Base-by-base conservation (phyloP, 139 green algal species). In the Raphidocelis subcapitata region DNA sequence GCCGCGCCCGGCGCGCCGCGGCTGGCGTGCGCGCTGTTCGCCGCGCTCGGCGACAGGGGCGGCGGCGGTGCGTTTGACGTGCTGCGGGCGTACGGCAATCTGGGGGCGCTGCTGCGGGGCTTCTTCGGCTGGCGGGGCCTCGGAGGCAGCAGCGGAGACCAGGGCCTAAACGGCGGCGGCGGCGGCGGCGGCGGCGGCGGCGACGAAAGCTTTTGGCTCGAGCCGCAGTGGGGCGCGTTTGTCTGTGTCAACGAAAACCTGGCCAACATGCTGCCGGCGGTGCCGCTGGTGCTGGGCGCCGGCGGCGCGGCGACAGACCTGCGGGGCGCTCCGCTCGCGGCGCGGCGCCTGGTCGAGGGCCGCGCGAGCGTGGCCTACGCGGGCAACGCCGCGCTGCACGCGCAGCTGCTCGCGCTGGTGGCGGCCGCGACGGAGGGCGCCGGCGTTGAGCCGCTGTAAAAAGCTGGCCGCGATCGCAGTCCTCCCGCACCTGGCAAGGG, bases 51-150 rank as follows among this genome's bases (percentile, higher is more conserved):
- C 15, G 41, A 46, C 26, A 15, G 71, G 1, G 24, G 70, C 33
- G 46, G 64, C 18, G 71, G 62, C 20, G 72, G 72, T 8, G 72
- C 72, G 28, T 79, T 79, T 63, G 72, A 79, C 35, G 72, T 79
- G 12, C 35, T 66, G 24, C 29, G 72, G n/a, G 59, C 26, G 2
- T 79, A 79, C 35, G 72, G 62, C 47, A 79, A 79, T 52, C 63
- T 79, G 5, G 23, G 35, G 15, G 32, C 51, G 1, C 36, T 79
- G 52, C 15, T 67, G 2, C 47, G 62, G 4, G 66, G 32, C 49
- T 72, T 79, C 51, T 49, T 79, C 33, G 72, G 72, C 2, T 79
- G 63, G 62, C 41, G 41, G 1, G 51, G 33, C 31, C 8, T n/a
- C 15, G 55, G 23, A n/a, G 55, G 5, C 36, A 44, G 15, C n/a